Conservation (phyloP, 2,329 filamentous ascomycete species). For the Neocatenulostroma microsporum region DNA sequence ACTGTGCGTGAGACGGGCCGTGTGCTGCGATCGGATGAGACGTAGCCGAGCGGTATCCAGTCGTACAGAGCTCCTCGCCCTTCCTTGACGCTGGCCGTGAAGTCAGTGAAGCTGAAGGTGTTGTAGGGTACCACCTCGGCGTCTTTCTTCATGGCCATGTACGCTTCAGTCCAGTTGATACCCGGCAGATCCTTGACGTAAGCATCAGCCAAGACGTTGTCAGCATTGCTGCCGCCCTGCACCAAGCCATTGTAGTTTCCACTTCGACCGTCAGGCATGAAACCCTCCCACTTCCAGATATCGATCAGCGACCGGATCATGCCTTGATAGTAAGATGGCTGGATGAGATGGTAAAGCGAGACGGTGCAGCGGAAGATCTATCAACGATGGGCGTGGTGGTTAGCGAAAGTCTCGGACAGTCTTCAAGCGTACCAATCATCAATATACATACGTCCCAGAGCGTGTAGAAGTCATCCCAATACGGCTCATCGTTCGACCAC, state of each 20-base stretch:
- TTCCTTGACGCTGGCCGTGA: slow-evolving; percentile 33
- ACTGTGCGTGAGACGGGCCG: slow-evolving; percentile 35
- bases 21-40: slow-evolving; percentile 31
- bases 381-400: too few species aligned
- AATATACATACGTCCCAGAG: too few species aligned
- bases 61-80: slow-evolving; percentile 37
- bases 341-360: slow-evolving; percentile 56
- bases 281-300: slow-evolving; percentile 45
- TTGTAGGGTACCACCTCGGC: slow-evolving; percentile 27
- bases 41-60: slow-evolving; percentile 37
- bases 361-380: slow-evolving; percentile 59
- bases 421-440: too few species aligned
- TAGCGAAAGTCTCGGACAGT: too few species aligned
- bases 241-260: slow-evolving; percentile 30
- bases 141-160: slow-evolving; percentile 29
- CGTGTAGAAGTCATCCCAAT: slow-evolving; percentile 65
- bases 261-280: slow-evolving; percentile 29
- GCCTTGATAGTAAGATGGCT: slow-evolving; percentile 56
- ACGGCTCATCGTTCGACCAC: slow-evolving; percentile 58
- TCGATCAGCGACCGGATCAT: slow-evolving; percentile 61
- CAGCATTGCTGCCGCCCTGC: slow-evolving; percentile 30
- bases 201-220: slow-evolving; percentile 29
- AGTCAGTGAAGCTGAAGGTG: slow-evolving; percentile 23
- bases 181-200: slow-evolving; percentile 28
- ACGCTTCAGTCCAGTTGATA: slow-evolving; percentile 30